These are phyloP conservation scores for Otatea glauca DNA, from an alignment of 176 grass and related monocot species.

Conservation along the genomic window DNA sequence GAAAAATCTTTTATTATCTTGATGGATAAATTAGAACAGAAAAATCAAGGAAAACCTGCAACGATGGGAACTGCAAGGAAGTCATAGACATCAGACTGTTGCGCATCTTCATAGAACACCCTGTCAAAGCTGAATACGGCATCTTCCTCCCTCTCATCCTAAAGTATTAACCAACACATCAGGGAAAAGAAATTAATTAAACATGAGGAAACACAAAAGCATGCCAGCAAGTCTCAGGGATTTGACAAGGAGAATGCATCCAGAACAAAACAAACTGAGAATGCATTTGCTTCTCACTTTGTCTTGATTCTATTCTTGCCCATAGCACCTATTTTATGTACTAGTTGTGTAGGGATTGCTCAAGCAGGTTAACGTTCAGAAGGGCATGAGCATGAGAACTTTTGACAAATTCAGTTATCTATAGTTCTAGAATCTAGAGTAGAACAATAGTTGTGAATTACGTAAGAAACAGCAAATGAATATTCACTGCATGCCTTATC, in stretches of 20 bases:
- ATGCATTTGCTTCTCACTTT: not conserved
- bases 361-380: conserved; percentile 10
- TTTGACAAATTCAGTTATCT: conserved; percentile 3
- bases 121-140: conserved; percentile 76
- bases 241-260: conserved; percentile 4
- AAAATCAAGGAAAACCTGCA: conserved; percentile 52
- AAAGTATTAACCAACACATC: conserved; percentile 15
- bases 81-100: conserved; percentile 73
- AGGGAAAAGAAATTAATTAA: conserved; percentile 28
- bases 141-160: conserved; percentile 88
- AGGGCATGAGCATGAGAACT: not conserved
- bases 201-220: not conserved
- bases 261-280: conserved; percentile 17
- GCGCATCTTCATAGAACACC: conserved; percentile 73
- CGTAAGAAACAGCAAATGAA: not conserved
- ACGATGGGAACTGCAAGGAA: conserved; percentile 72
- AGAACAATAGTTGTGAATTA: not conserved
- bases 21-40: conserved; percentile 15
- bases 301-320: not conserved
- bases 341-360: not conserved
- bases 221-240: conserved; percentile 29
- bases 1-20: conserved; percentile 2
- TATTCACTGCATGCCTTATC: not conserved
- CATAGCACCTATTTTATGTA: not conserved
- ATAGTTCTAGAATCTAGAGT: not conserved